A percentile compares a stretch with the other conserved stretches of the same genome.
Evolutionary conservation across 177 flowering plant species (phyloP).

Genomic region (Vitis hybrid): DNA sequence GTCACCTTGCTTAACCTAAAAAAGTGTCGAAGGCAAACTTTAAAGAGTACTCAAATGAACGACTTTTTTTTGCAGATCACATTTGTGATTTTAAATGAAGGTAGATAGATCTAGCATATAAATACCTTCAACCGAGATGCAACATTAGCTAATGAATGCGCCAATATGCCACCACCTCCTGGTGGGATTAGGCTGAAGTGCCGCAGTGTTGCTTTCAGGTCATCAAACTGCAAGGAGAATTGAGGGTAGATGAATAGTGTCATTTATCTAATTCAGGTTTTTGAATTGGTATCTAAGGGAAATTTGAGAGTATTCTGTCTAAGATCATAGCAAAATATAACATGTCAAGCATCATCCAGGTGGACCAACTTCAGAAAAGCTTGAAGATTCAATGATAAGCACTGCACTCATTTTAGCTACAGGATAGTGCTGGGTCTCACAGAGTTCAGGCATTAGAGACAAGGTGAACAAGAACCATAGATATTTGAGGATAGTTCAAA

Average conservation of each 20-base stretch:
- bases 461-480: not conserved
- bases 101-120: not conserved
- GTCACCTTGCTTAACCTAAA: constrained; percentile 65
- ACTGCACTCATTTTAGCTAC: too few species aligned
- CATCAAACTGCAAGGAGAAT: constrained; percentile 65
- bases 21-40: not conserved
- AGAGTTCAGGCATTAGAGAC: too few species aligned
- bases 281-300: not conserved
- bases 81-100: not conserved
- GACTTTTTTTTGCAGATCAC: not conserved
- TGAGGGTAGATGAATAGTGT: not conserved
- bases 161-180: constrained; percentile 90
- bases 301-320: not conserved
- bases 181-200: constrained; percentile 90
- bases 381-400: too few species aligned
- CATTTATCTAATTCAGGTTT: not conserved
- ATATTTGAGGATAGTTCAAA: too few species aligned
- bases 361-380: too few species aligned
- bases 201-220: constrained; percentile 65
- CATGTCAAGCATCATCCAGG: not conserved
- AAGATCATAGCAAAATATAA: not conserved
- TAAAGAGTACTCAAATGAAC: not conserved
- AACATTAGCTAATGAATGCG: constrained; percentile 77
- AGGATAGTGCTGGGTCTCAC: too few species aligned
- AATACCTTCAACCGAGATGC: constrained; percentile 83